Conservation (phyloP, 2,329 filamentous ascomycete species). For the Rhinocladiella similis region DNA sequence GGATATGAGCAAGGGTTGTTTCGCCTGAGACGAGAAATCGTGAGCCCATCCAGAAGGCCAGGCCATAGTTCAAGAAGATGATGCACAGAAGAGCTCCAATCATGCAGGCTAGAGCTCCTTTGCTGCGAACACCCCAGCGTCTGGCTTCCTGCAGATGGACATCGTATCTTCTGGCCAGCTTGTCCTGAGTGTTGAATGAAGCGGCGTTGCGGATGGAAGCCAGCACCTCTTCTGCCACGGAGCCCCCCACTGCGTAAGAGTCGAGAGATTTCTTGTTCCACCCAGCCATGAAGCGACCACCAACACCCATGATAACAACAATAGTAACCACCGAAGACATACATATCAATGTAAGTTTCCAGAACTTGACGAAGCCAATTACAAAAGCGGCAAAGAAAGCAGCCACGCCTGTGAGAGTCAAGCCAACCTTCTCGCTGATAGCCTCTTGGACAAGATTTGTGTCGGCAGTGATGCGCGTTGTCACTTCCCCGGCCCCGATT, state of each 20-base stretch:
- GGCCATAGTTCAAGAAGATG: constrained; percentile 81
- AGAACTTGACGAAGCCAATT: constrained; percentile 87
- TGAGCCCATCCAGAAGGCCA: constrained; percentile 84
- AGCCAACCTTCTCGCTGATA: constrained; percentile 82
- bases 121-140: constrained; percentile 72
- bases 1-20: constrained; percentile 66
- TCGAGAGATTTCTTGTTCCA: constrained; percentile 76
- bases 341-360: constrained; percentile 89
- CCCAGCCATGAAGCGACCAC: constrained; percentile 74
- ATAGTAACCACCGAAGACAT: constrained; percentile 79
- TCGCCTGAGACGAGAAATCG: constrained; percentile 68
- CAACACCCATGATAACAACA: constrained; percentile 71
- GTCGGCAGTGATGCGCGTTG: constrained; percentile 89
- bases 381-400: constrained; percentile 88
- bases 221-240: constrained; percentile 89
- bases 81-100: constrained; percentile 80
- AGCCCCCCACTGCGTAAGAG: constrained; percentile 81
- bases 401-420: constrained; percentile 73
- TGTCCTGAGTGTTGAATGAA: constrained; percentile 90
- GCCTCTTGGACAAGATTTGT: constrained; percentile 92
- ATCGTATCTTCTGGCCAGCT: constrained; percentile 85
- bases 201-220: constrained; percentile 89
- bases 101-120: constrained; percentile 73
- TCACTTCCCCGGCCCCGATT: constrained; percentile 87
- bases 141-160: constrained; percentile 71